Evolutionary conservation across 2,329 filamentous ascomycete species (phyloP).

Genomic region (Fusarium bulbicola): DNA sequence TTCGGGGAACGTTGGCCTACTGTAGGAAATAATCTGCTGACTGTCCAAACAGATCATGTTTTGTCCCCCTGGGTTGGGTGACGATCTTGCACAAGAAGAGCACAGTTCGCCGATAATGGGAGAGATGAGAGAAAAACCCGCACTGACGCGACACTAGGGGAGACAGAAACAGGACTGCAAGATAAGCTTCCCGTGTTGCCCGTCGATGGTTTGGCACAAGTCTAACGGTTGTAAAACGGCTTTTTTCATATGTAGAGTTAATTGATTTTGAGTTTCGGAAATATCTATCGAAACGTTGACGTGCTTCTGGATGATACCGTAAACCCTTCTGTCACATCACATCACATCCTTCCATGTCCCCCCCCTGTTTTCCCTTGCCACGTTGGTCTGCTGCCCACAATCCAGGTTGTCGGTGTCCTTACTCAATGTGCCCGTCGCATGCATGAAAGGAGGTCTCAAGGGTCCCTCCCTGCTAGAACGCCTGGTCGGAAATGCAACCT

Average conservation of each 20-base stretch:
- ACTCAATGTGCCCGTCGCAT: neutral
- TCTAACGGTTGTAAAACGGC: neutral
- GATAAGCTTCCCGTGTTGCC: neutral
- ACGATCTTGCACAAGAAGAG: constrained; percentile 24
- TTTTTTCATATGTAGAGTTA: neutral
- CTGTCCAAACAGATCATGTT: neutral
- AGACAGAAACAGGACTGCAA: neutral
- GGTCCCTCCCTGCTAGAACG: constrained; percentile 2
- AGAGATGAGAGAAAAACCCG: neutral
- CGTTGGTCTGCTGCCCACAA: neutral
- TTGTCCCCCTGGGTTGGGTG: constrained; percentile 1
- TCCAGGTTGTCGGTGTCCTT: constrained; percentile 14
- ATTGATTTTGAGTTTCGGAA: constrained; percentile 20
- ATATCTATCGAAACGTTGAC: constrained; percentile 15
- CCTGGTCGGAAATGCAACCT: constrained; percentile 6
- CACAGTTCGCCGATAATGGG: neutral
- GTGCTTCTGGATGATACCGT: constrained; percentile 5
- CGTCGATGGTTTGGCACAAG: neutral
- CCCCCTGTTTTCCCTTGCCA: neutral
- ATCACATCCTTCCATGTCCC: neutral
- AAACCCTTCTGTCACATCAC: neutral
- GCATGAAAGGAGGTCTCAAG: constrained; percentile 4
- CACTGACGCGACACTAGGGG: neutral
- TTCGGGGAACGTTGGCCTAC: neutral
- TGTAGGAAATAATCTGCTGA: neutral